Base-by-base conservation (phyloP, 192 early-diverging fungal species). In the Entophlyctis luteolus region DNA sequence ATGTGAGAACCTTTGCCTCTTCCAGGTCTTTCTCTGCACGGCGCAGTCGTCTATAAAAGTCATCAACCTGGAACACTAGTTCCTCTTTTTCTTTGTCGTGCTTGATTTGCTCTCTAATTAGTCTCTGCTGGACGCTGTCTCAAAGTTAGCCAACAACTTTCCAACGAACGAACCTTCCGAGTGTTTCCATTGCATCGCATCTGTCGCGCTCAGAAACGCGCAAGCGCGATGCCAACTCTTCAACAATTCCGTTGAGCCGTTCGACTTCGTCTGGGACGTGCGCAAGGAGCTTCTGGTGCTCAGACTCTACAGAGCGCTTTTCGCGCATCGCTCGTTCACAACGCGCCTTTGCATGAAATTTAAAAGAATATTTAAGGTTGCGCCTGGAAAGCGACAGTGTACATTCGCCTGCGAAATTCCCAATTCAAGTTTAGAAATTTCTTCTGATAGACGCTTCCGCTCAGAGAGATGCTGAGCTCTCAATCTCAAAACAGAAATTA, bases 321-420 rank as follows among this genome's bases (percentile, higher is more conserved):
- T 83, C 81, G 22, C 81, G 49, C 54, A 83, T 77, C 20, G 81
- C 74, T 25, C 81, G 68, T 20, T 83, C 81, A 47, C 47, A 32
- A 65, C 71, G 66, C 14, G 67, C 39, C 72, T 77, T 48, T 20
- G 39, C 39, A 42, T 12, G 12, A 25, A 53, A 29, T 29, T 20
- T 23, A 25, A n/a, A n/a, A n/a, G n/a, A n/a, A n/a, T n/a, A n/a
- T n/a, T 53, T 25, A 53, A 55, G 58, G 18, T 60, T 70, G 62
- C 33, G 47, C 22, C 28, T 65, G 33, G 62, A 28, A 48, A 33
- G n/a, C n/a, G 10, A 45, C 10, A 45, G 42, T 10, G 10, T 58
- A 76, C 75, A 68, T 76, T 67, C 4, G 76, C 20, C 16, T 65
- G 59, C 18, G 72, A 28, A 12, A 59, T 46, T 23, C 34, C 53